phyloP scores from a whole-genome alignment of 2,329 filamentous ascomycete species.

The Colletotrichum sidae region DNA sequence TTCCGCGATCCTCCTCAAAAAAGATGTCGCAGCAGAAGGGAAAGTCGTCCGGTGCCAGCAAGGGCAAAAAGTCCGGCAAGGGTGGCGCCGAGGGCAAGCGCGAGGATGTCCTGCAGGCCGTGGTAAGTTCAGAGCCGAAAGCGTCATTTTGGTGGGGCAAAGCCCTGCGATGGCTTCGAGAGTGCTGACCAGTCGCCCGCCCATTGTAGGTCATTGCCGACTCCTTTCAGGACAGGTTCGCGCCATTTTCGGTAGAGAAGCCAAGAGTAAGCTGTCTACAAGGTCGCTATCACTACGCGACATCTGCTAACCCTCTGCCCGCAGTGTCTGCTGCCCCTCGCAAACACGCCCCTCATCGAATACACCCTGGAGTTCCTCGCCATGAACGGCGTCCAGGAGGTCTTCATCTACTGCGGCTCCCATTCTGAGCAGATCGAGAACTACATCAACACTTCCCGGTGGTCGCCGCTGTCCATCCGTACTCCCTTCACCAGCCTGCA shows the following conservation, averaged over 20 bases:
- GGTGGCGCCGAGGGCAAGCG: constrained; percentile 64
- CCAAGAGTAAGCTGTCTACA: constrained; percentile 75
- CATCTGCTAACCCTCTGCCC: constrained; percentile 35
- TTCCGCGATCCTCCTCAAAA: constrained; percentile 25
- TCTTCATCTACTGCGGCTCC: constrained; percentile 91
- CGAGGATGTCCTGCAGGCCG: constrained; percentile 69
- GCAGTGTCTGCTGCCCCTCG: constrained; percentile 91
- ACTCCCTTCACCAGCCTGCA: constrained; percentile 82
- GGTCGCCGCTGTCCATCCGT: constrained; percentile 68
- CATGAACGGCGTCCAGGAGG: constrained; percentile 93
- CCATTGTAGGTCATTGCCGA: constrained; percentile 82
- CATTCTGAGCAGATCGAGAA: constrained; percentile 89
- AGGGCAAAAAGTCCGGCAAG: constrained; percentile 66
- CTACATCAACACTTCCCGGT: constrained; percentile 83
- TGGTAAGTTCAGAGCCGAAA: constrained; percentile 53
- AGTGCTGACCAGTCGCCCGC: constrained; percentile 22
- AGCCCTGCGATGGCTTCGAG: constrained; percentile 21
- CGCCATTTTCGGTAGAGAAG: constrained; percentile 87
- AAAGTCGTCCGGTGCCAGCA: constrained; percentile 51
- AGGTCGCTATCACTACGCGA: constrained; percentile 16
- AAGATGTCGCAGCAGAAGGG: constrained; percentile 60
- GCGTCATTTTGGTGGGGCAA: constrained; percentile 43
- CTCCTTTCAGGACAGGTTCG: constrained; percentile 92
- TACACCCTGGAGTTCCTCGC: constrained; percentile 97
- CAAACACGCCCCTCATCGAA: constrained; percentile 94